Conservation (phyloP, 345 rosid species). For the Salix dunnii region DNA sequence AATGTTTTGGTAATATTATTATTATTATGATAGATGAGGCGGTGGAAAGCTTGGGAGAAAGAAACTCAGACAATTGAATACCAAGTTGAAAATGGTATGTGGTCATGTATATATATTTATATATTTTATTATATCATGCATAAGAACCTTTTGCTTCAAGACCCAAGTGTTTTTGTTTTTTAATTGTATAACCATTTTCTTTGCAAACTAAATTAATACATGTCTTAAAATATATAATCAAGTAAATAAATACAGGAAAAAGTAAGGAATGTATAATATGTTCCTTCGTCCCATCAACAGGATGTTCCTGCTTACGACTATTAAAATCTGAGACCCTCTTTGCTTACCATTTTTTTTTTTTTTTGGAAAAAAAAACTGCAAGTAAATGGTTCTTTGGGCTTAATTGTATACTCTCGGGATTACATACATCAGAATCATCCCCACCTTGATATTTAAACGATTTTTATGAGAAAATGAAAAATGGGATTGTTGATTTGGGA, state of each 20-base stretch:
- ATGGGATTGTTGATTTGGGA: not conserved
- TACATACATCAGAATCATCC: not conserved
- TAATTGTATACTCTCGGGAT: too few species aligned
- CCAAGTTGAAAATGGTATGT: conserved; percentile 21
- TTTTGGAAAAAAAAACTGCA: too few species aligned
- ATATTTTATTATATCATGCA: not conserved
- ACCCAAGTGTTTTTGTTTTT: too few species aligned
- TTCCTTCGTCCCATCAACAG: too few species aligned
- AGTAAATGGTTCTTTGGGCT: too few species aligned
- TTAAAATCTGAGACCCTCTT: not conserved
- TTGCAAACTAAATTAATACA: too few species aligned
- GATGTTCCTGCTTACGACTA: too few species aligned
- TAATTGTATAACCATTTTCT: too few species aligned
- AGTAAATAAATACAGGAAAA: too few species aligned
- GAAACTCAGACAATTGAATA: conserved; percentile 26
- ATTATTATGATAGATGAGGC: conserved; percentile 15
- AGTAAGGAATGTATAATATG: too few species aligned
- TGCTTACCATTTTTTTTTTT: too few species aligned
- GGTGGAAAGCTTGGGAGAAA: conserved; percentile 35
- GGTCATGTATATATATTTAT: not conserved
- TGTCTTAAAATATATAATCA: too few species aligned
- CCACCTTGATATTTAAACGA: not conserved
- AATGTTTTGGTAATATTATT: not conserved
- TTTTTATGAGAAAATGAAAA: not conserved
- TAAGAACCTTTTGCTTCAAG: not conserved